Conservation (phyloP, 2,329 filamentous ascomycete species). For the Emmonsiellopsis sp. region DNA sequence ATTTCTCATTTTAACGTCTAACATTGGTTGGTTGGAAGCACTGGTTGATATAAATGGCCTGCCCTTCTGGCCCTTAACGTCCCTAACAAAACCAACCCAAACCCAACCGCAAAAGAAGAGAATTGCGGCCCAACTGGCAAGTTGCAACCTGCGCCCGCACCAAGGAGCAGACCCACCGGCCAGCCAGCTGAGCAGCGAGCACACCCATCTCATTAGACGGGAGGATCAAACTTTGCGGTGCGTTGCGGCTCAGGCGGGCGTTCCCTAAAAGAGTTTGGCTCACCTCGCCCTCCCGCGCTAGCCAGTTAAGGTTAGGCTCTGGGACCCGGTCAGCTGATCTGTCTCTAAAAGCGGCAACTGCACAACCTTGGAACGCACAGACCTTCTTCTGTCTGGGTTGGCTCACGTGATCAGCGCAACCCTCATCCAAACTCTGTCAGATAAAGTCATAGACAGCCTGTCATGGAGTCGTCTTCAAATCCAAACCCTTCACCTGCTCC, state of each 20-base stretch:
- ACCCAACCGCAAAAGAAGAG: neutral
- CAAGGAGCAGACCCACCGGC: neutral
- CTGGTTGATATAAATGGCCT: neutral
- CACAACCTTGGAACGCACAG: neutral
- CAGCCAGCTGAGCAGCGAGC: neutral
- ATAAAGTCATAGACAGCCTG: neutral
- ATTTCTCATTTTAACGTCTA: neutral
- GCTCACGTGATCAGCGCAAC: constrained; percentile 4
- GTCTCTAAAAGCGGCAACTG: constrained; percentile 4
- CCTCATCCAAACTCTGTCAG: neutral
- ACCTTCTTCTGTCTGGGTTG: neutral
- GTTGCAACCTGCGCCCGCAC: neutral
- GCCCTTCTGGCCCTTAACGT: neutral
- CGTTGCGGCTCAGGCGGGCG: neutral
- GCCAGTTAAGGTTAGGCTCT: neutral
- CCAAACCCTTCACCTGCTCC: constrained; percentile 20
- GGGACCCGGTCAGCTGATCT: neutral
- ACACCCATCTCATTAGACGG: too few species aligned
- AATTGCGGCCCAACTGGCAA: neutral
- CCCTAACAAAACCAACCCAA: constrained; percentile 1
- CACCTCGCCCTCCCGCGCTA: neutral
- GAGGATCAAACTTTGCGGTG: neutral
- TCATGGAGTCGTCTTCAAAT: constrained; percentile 23
- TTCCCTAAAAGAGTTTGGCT: constrained; percentile 1
- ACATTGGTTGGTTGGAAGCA: neutral